Conservation (phyloP, 225 moss, liverwort and hornwort genomes). For the Anthoceros angustus region DNA sequence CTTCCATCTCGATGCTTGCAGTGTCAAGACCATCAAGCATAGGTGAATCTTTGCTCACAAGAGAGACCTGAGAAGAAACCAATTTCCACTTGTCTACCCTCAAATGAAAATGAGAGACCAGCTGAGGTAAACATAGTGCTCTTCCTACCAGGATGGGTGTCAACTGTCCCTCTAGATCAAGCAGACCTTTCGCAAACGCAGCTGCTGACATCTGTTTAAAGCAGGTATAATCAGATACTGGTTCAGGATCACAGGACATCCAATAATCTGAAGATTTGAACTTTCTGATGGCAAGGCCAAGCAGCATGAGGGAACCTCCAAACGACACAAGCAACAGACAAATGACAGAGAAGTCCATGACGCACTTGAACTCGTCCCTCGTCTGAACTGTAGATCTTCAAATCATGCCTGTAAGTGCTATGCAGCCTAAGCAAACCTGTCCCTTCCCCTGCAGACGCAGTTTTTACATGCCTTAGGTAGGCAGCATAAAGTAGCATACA, state of each 20-base stretch:
- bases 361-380: constrained; percentile 93
- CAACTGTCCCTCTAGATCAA: constrained; percentile 91
- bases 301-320: not conserved
- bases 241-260: not conserved
- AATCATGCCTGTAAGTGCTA: constrained; percentile 93
- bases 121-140: no score
- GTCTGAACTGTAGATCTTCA: constrained; percentile 99
- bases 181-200: constrained; percentile 94
- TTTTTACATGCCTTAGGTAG: constrained; percentile 4
- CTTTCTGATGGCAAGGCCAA: not conserved
- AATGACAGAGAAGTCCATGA: not conserved
- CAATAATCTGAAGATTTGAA: not conserved
- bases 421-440: constrained; percentile 95
- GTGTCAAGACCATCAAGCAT: constrained; percentile 99
- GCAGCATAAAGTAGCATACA: not conserved
- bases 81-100: no score
- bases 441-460: constrained; percentile 57
- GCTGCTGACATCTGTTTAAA: constrained; percentile 93
- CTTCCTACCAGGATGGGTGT: constrained; percentile 74
- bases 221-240: not conserved
- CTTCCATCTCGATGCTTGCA: constrained; percentile 94
- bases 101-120: not conserved
- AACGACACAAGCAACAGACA: not conserved
- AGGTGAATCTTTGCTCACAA: constrained; percentile 97
- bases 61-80: constrained; percentile 50